Conservation (phyloP, 768 basidiomycete species). For the Pseudohyphozyma bogoriensis region DNA sequence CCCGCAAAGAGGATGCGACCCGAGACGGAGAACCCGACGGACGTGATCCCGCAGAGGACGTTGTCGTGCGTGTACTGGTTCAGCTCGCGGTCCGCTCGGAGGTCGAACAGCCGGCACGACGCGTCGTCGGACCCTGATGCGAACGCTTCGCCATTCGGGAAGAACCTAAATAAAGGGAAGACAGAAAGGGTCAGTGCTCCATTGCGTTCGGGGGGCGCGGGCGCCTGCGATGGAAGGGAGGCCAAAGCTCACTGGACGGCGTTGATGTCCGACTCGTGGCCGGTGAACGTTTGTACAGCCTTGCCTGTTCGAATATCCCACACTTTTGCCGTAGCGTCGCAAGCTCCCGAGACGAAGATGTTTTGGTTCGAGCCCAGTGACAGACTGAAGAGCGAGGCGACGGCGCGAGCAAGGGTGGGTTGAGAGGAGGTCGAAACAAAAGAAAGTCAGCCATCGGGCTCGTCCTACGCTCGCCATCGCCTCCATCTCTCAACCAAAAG, state of each 20-base stretch:
- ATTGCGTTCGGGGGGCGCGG: background rate
- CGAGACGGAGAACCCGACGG: constrained; percentile 95
- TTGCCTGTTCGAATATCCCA: constrained; percentile 98
- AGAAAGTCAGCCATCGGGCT: constrained; percentile 1
- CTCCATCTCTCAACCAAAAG: constrained; percentile 12
- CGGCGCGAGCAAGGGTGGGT: too few species aligned
- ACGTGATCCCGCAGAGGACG: constrained; percentile 96
- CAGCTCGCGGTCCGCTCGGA: constrained; percentile 91
- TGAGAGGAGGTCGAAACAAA: background rate
- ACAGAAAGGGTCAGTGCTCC: background rate
- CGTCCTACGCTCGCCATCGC: background rate
- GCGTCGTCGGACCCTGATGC: constrained; percentile 98
- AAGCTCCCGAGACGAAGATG: constrained; percentile 96
- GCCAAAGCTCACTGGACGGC: constrained; percentile 76
- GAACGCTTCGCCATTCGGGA: constrained; percentile 98
- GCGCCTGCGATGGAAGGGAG: constrained; percentile 8
- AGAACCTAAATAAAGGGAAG: constrained; percentile 76
- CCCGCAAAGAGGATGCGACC: constrained; percentile 96
- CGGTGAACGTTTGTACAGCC: constrained; percentile 95
- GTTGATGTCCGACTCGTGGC: constrained; percentile 98
- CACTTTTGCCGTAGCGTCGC: constrained; percentile 94
- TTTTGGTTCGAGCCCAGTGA: constrained; percentile 90
- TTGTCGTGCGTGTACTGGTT: constrained; percentile 98
- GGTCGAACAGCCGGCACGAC: constrained; percentile 94
- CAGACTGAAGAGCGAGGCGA: constrained; percentile 47